Conservation (phyloP, 306 rosid species). For the Cucurbita ficifolia region DNA sequence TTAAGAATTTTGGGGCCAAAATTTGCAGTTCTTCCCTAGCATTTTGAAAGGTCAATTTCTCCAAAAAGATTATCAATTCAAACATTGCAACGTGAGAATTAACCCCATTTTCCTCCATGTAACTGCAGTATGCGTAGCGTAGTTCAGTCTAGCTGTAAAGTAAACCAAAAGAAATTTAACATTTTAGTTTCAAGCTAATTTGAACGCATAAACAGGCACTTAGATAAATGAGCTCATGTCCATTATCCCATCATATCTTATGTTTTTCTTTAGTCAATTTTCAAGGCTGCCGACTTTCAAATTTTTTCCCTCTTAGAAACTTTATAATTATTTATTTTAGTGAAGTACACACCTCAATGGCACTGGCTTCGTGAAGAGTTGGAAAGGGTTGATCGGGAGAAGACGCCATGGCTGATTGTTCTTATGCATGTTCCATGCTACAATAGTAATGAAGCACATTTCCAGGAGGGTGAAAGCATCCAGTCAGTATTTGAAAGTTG, state of each 20-base stretch:
- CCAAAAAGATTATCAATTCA: not conserved
- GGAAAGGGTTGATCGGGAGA: slow-evolving; percentile 55
- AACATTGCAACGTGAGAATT: not conserved
- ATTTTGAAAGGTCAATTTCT: not conserved
- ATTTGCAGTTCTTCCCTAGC: not conserved
- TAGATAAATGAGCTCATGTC: not conserved
- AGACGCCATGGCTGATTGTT: slow-evolving; percentile 97
- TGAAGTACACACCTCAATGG: slow-evolving; percentile 87
- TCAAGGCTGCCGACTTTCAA: not conserved
- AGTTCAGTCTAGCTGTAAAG: not conserved
- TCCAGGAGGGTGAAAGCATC: slow-evolving; percentile 95
- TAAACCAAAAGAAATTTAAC: not conserved
- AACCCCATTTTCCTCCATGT: not conserved
- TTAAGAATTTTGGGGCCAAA: not conserved
- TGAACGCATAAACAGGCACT: not conserved
- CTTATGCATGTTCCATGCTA: slow-evolving; percentile 82
- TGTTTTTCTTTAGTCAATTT: no score
- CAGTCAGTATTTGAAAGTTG: slow-evolving; percentile 67
- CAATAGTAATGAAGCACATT: slow-evolving; percentile 72
- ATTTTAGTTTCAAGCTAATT: not conserved
- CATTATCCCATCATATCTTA: not conserved
- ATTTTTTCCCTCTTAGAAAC: not conserved
- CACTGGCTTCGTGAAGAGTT: slow-evolving; percentile 59
- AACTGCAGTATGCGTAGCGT: not conserved
- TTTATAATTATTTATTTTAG: slow-evolving; percentile 20